Conservation (phyloP, 2,329 filamentous ascomycete genomes). For the Gaeumannomyces tritici region DNA sequence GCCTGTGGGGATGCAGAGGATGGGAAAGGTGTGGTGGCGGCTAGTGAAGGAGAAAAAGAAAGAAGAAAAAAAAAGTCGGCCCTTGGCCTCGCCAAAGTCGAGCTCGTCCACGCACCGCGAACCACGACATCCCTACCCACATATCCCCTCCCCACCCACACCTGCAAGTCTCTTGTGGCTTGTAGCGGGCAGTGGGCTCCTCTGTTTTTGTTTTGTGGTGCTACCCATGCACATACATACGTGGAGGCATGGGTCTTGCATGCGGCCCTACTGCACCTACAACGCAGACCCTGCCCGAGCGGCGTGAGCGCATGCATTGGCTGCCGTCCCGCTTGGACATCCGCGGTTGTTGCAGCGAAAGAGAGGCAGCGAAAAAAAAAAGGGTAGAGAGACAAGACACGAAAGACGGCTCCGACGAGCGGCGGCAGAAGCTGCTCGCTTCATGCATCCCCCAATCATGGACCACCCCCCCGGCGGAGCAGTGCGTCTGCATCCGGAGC, state of each 20-base stretch:
- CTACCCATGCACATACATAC: background rate
- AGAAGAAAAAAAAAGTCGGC: background rate
- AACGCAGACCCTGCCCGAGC: conserved; percentile 1
- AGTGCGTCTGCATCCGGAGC: background rate
- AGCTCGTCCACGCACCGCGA: background rate
- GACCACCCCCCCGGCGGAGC: background rate
- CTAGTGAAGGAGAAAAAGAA: too few species aligned
- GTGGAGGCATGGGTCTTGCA: background rate
- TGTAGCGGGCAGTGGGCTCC: too few species aligned
- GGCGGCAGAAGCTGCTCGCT: background rate
- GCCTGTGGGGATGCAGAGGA: background rate
- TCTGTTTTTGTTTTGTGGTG: background rate
- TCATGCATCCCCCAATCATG: background rate
- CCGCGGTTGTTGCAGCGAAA: background rate
- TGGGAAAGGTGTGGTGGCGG: too few species aligned
- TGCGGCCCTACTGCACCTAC: background rate
- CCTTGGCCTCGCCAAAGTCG: background rate
- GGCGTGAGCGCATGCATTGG: conserved; percentile 1
- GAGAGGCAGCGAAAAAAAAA: background rate
- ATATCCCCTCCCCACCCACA: background rate
- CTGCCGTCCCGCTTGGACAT: background rate
- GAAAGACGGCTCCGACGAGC: background rate
- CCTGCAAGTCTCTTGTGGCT: background rate
- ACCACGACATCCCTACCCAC: background rate
- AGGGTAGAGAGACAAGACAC: background rate